Conservation (phyloP, 768 basidiomycete genomes). For the Pleurotus djamor region DNA sequence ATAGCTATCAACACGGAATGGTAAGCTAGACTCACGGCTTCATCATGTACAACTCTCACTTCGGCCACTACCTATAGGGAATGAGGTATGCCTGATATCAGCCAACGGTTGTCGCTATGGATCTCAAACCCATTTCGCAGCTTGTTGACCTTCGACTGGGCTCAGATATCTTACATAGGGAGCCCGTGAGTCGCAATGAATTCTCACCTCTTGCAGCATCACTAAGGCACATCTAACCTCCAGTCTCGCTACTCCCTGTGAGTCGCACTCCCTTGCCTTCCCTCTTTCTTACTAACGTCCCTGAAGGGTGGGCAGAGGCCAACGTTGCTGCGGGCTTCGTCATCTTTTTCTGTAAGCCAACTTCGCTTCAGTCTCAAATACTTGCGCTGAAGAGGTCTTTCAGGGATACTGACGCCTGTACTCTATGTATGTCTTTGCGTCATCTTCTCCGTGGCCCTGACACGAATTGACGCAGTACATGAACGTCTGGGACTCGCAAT, state of each 20-base stretch:
- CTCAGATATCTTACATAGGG: conserved; percentile 64
- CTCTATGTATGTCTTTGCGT: conserved; percentile 43
- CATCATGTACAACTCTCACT: conserved; percentile 39
- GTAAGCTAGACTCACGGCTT: conserved; percentile 1
- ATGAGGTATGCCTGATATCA: conserved; percentile 7
- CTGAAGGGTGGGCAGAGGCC: conserved; percentile 68
- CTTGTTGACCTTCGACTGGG: conserved; percentile 80
- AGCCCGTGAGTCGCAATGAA: conserved; percentile 34
- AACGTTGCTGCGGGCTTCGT: conserved; percentile 64
- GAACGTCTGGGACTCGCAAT: conserved; percentile 58
- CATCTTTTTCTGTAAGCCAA: conserved; percentile 59
- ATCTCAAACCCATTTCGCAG: conserved; percentile 40
- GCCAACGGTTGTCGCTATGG: neutral
- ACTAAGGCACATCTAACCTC: no score
- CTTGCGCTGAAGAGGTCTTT: neutral
- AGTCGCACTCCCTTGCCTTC: neutral
- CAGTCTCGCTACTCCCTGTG: conserved; percentile 61
- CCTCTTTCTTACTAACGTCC: neutral
- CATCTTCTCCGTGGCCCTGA: neutral
- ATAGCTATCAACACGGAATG: conserved; percentile 17
- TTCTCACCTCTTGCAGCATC: neutral
- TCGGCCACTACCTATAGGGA: conserved; percentile 36
- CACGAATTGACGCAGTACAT: conserved; percentile 39
- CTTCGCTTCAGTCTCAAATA: neutral
- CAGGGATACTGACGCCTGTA: conserved; percentile 57